Evolutionary conservation across 2,329 filamentous ascomycete species (phyloP).

Genomic region (Fusarium fujikuroi): DNA sequence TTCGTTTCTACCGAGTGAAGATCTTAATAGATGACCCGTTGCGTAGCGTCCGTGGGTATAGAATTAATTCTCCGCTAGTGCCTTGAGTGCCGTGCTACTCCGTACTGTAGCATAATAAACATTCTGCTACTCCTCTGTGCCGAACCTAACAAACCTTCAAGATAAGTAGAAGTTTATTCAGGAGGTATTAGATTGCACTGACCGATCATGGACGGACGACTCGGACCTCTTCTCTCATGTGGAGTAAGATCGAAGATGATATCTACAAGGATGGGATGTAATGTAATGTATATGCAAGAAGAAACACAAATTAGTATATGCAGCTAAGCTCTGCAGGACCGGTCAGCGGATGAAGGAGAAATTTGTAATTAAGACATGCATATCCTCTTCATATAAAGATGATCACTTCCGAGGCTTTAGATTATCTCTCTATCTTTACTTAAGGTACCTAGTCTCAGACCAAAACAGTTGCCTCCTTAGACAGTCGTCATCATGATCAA

Average conservation of each 20-base stretch:
- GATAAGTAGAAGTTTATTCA: neutral
- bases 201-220: conserved; percentile 13
- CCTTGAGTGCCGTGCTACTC: neutral
- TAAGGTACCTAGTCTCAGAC: neutral
- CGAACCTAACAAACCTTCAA: neutral
- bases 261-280: neutral
- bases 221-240: conserved; percentile 7
- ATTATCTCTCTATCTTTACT: neutral
- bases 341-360: conserved; percentile 16
- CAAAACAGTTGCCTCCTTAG: neutral
- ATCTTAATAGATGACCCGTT: conserved; percentile 38
- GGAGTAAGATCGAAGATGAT: neutral
- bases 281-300: neutral
- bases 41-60: conserved; percentile 9
- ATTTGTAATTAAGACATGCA: conserved; percentile 27
- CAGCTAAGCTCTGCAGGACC: conserved; percentile 1
- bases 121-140: neutral
- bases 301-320: neutral
- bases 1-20: conserved; percentile 29
- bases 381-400: conserved; percentile 30
- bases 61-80: conserved; percentile 27
- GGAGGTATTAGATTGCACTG: neutral
- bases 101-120: neutral
- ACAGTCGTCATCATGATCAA: conserved; percentile 36
- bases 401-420: conserved; percentile 1